These are phyloP conservation scores for Salvia hispanica DNA, from an alignment of 257 asterid species.

Conservation along the genomic window DNA sequence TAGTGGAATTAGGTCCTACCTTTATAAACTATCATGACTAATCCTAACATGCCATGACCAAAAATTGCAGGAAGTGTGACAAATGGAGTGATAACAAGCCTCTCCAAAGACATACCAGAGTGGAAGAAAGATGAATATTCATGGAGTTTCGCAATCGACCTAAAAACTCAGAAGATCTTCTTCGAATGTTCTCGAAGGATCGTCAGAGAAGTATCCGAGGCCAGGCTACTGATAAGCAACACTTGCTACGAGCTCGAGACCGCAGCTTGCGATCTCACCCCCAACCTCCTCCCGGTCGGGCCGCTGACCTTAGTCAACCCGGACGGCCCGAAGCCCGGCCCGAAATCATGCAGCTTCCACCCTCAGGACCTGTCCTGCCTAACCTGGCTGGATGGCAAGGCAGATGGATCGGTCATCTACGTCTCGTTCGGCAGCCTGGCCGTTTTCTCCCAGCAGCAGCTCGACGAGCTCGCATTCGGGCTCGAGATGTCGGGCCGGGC, in stretches of 20 bases:
- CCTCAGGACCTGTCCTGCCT: slow-evolving; percentile 43
- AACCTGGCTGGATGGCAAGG: slow-evolving; percentile 41
- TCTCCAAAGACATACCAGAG: slow-evolving; percentile 20
- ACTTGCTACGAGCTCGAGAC: slow-evolving; percentile 41
- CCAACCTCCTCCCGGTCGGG: slow-evolving; percentile 38
- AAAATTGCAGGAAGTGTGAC: slow-evolving; percentile 13
- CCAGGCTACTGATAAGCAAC: slow-evolving; percentile 18
- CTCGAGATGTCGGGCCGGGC: slow-evolving; percentile 45
- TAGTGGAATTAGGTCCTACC: too few species aligned
- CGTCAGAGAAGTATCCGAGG: background rate
- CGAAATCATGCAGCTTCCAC: slow-evolving; percentile 32
- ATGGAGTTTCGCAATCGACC: slow-evolving; percentile 28
- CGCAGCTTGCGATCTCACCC: slow-evolving; percentile 37
- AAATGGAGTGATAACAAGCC: slow-evolving; percentile 20
- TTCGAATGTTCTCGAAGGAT: slow-evolving; percentile 20
- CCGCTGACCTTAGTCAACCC: slow-evolving; percentile 6
- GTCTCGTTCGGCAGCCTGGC: slow-evolving; percentile 54
- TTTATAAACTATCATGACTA: too few species aligned
- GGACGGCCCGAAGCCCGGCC: too few species aligned
- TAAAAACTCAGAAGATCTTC: slow-evolving; percentile 23
- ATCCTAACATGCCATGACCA: too few species aligned
- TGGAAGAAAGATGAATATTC: slow-evolving; percentile 32
- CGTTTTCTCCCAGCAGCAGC: slow-evolving; percentile 38
- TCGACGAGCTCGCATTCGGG: slow-evolving; percentile 49
- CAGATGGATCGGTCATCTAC: slow-evolving; percentile 39